A percentile compares a stretch with the other conserved stretches of the same genome.
Conservation (phyloP, 2,329 filamentous ascomycete species). For the Allantophomopsis lycopodina region DNA sequence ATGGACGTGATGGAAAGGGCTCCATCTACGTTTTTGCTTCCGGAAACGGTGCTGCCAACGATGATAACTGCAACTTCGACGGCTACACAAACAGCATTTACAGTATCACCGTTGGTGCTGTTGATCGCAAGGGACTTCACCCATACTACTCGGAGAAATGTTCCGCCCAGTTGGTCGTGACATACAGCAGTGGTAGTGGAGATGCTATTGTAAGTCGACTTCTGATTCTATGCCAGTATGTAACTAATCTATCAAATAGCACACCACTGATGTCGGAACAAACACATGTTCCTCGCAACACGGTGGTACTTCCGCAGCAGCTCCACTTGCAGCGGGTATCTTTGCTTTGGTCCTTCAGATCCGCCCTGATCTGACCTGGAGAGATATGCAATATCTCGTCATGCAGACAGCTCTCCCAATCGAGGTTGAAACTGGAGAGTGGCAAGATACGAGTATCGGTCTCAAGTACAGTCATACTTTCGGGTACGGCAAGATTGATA, state of each 20-base stretch:
- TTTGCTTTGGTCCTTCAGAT: slow-evolving; percentile 78
- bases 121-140: slow-evolving; percentile 77
- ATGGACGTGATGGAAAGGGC: slow-evolving; percentile 70
- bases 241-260: slow-evolving; percentile 26
- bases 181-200: slow-evolving; percentile 82
- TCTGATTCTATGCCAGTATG: background rate
- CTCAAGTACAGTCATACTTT: slow-evolving; percentile 88
- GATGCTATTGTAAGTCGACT: slow-evolving; percentile 57
- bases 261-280: slow-evolving; percentile 86
- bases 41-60: slow-evolving; percentile 75
- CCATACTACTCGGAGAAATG: slow-evolving; percentile 95
- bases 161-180: slow-evolving; percentile 89
- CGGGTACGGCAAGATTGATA: slow-evolving; percentile 92
- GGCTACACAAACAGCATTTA: slow-evolving; percentile 99
- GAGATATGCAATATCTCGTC: slow-evolving; percentile 86
- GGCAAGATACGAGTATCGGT: slow-evolving; percentile 69
- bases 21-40: slow-evolving; percentile 96
- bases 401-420: slow-evolving; percentile 74
- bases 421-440: slow-evolving; percentile 59
- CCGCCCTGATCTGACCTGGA: slow-evolving; percentile 80
- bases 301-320: slow-evolving; percentile 90
- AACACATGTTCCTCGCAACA: slow-evolving; percentile 72
- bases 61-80: slow-evolving; percentile 98
- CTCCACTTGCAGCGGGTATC: slow-evolving; percentile 82
- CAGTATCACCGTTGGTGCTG: slow-evolving; percentile 89